Base-by-base conservation (phyloP, 2,329 filamentous ascomycete species). In the Colletotrichum destructivum region DNA sequence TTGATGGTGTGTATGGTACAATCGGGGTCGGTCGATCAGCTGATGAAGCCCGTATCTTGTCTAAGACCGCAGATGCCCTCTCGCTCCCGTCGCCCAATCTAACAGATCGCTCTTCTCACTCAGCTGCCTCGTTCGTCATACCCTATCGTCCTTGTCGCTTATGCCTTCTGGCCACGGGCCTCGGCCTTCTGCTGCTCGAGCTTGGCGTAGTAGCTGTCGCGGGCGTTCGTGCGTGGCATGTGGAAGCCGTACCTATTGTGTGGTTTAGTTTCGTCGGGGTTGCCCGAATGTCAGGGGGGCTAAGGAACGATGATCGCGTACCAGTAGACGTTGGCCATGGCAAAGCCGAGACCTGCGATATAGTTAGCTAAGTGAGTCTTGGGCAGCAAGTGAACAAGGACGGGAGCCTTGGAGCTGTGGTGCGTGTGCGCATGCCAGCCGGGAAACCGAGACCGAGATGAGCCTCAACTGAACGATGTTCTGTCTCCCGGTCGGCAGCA, bases 211-310 rank as follows among this genome's bases (percentile, higher is more conserved):
- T 85, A 86, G 81, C 82, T 82, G 82, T 91, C 89, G 79, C 89
- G 88, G 75, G 84, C 85, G 78, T 85, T 80, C 78, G 87, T 89
- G 81, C 88, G 88, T 76, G 88, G 89, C 78, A 90, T 82, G 84
- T 91, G 89, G 84, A 80, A 91, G 80, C 89, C 88, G 85, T 90
- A 88, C 88, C 88, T 90, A 75, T 74, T 26, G n/a, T 62, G 12
- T 18, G 18, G 51, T 46, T 56, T 66, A 61, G 61, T 71, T 56
- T 56, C 18, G 26, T 52, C 38, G 38, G 38, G 31, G n/a, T 55
- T 16, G 23, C 66, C 49, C 40, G 16, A 40, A 57, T 54, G 15
- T 69, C 21, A 60, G 31, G 23, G 26, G 21, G 15, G 13, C 35
- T 38, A n/a, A 31, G 6, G 2, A 57, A 54, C 7, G 46, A 16